A percentile compares a stretch with the other conserved stretches of the same genome.
Evolutionary conservation across 164 flowering plant genomes (phyloP).

Genomic region (Hamamelis virginiana): DNA sequence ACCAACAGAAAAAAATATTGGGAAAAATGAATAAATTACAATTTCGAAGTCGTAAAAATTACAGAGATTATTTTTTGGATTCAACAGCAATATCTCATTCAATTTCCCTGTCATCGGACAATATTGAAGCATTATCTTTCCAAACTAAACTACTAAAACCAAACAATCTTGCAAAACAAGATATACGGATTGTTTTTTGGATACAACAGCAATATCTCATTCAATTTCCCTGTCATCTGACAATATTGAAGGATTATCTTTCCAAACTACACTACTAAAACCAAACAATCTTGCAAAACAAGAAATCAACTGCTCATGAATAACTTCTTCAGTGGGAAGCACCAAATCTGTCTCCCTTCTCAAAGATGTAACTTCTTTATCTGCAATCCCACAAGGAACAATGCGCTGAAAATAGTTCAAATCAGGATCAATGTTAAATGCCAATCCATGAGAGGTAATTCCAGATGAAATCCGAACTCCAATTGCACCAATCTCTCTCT

Average conservation of each 20-base stretch:
- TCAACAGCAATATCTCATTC: constrained; percentile 7
- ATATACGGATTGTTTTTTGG: too few species aligned
- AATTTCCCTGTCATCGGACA: constrained; percentile 3
- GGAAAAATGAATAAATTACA: constrained; percentile 7
- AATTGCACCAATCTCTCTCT: constrained; percentile 89
- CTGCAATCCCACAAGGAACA: constrained; percentile 92
- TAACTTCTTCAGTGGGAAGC: constrained; percentile 75
- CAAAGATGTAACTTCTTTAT: constrained; percentile 87
- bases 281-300: constrained; percentile 65
- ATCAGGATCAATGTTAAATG: constrained; percentile 93
- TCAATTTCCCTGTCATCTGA: constrained; percentile 7
- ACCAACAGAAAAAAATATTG: neutral
- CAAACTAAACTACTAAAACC: constrained; percentile 39
- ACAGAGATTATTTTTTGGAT: neutral
- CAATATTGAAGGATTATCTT: constrained; percentile 32
- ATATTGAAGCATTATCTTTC: constrained; percentile 40
- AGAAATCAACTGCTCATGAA: constrained; percentile 76
- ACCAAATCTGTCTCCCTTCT: constrained; percentile 53
- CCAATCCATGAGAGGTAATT: constrained; percentile 90
- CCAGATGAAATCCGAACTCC: constrained; percentile 87
- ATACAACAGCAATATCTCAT: constrained; percentile 3
- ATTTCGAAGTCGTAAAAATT: neutral
- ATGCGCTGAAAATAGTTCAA: constrained; percentile 74
- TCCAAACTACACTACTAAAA: constrained; percentile 40
- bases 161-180: constrained; percentile 63